phyloP scores from a whole-genome alignment of 2,329 filamentous ascomycete species.

The Epichloe amarillans region DNA sequence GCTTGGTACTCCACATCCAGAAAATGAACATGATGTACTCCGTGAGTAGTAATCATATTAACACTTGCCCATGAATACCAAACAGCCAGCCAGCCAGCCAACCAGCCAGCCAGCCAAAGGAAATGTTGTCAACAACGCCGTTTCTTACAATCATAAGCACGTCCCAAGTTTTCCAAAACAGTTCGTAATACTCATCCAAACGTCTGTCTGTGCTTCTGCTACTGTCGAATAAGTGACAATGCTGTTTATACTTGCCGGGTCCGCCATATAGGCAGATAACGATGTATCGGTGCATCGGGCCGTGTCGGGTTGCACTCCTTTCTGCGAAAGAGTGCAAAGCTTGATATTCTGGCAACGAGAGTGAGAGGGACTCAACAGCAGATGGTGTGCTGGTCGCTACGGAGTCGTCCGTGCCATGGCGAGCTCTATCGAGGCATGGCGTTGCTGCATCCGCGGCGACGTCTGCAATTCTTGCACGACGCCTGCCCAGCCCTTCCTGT shows the following conservation, averaged over 20 bases:
- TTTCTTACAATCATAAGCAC: conserved; percentile 13
- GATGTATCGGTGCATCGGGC: neutral
- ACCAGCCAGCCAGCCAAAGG: neutral
- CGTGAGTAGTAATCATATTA: neutral
- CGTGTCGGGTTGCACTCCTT: neutral
- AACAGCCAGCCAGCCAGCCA: neutral
- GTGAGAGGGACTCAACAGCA: neutral
- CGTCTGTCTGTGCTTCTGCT: neutral
- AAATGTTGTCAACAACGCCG: conserved; percentile 1
- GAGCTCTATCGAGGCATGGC: conserved; percentile 49
- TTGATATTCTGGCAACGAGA: neutral
- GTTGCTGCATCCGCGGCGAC: conserved; percentile 46
- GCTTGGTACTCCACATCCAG: conserved; percentile 8
- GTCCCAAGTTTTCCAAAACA: neutral
- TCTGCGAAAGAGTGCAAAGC: neutral
- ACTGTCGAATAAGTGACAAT: neutral
- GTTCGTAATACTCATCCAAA: conserved; percentile 1
- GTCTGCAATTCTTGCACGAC: conserved; percentile 50
- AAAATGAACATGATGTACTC: neutral
- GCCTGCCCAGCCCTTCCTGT: conserved; percentile 46
- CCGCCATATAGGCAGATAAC: neutral
- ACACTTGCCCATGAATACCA: neutral
- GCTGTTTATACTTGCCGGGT: conserved; percentile 3
- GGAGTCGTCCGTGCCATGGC: conserved; percentile 30
- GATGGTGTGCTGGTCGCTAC: neutral